Base-by-base conservation (phyloP, 352 stramenopile genomes). In the Pythium grandisporangium region DNA sequence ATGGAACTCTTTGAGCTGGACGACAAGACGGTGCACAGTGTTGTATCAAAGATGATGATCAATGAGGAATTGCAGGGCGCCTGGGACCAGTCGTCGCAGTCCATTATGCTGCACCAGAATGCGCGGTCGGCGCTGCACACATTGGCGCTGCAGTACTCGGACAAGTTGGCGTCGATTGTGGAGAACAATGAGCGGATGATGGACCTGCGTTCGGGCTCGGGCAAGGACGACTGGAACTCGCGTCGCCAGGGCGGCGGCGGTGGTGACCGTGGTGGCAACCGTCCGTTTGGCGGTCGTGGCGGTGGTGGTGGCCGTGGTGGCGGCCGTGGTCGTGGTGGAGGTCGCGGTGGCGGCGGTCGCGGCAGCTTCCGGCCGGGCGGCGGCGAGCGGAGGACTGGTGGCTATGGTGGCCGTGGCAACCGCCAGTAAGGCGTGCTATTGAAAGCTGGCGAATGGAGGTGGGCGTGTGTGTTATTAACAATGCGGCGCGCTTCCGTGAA, bases 31-130 rank as follows among this genome's bases (percentile, higher is more conserved):
- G 94, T 98, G 42, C 95, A 99, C 73, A 94, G 75, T 45, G 84
- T 99, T n/a, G 89, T 99, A 25, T 98, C 87, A 37, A 98, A 98
- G 64, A 99, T 99, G 95, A 99, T 99, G 78, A 98, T 99, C 72
- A 98, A 97, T 54, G 80, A 95, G 37, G 95, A 99, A 63, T 75
- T 99, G 3, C 83, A 94, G 53, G 96, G 90, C 34, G 95, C 82
- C 32, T 99, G 95, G 95, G 96, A 99, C 73, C 93, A 98, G 74
- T 93, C 91, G 12, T 98, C 96, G 42, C 81, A 98, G 65, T 97
- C 93, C 22, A 97, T 98, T 52, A 73, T 97, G 38, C 73, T 99
- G 54, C 85, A 97, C 58, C 95, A 96, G 62, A 84, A 88, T 27
- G 89, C 98, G 56, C 86, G 92, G 25, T 98, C 88, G 48, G 78